Evolutionary conservation across 306 rosid genomes (phyloP).

Genomic region (Cucurbita argyrosperma): DNA sequence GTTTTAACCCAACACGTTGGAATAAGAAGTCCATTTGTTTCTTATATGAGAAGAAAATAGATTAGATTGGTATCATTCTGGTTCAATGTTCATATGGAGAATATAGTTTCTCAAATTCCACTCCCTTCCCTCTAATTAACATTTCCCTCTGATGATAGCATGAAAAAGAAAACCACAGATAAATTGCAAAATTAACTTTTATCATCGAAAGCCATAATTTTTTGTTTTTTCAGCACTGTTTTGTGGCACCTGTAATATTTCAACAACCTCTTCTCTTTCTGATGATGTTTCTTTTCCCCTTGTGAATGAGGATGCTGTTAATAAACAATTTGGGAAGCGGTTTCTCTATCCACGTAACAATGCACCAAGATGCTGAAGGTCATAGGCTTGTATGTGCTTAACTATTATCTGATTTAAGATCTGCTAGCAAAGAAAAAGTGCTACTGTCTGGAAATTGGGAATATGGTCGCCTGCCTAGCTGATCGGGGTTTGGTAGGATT

Average conservation of each 20-base stretch:
- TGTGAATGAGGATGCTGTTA: conserved; percentile 32
- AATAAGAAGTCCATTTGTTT: not conserved
- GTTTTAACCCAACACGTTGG: not conserved
- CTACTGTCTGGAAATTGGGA: not conserved
- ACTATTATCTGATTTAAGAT: conserved; percentile 19
- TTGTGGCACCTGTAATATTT: not conserved
- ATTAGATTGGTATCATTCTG: not conserved
- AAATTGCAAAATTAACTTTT: not conserved
- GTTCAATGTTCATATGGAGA: not conserved
- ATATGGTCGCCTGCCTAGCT: not conserved
- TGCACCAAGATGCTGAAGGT: conserved; percentile 29
- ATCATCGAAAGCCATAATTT: not conserved
- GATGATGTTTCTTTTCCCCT: conserved; percentile 12
- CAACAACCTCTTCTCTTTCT: not conserved
- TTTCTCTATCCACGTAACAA: conserved; percentile 22
- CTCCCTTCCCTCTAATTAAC: not conserved
- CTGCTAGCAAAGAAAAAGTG: conserved; percentile 8
- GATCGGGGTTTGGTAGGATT: not conserved
- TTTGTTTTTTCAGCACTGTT: not conserved
- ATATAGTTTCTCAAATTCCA: not conserved
- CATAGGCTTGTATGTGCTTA: conserved; percentile 23
- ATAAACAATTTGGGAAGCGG: conserved; percentile 32
- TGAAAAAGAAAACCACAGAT: not conserved
- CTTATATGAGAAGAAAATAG: not conserved
- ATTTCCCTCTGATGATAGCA: not conserved